Base-by-base conservation (phyloP, 805 yeast genomes). In the Wickerhamomyces queroliae region DNA sequence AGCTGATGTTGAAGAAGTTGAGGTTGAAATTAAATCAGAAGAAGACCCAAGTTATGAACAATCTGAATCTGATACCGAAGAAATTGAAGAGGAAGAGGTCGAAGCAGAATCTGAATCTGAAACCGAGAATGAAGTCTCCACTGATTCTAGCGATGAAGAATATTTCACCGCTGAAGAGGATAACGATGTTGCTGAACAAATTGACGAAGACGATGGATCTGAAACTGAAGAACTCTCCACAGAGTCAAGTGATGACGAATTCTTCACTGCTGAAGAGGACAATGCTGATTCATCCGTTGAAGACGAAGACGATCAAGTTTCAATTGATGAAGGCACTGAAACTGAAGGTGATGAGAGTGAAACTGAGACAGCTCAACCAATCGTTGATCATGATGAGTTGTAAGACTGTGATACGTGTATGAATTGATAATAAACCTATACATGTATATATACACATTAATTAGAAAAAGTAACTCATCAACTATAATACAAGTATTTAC, bases 21-120 rank as follows among this genome's bases (percentile, higher is more conserved):
- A 30, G 4, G n/a, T 18, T 18, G 21, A 30, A 17, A 30, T 13
- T 30, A 21, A 30, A 17, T 10, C 5, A 18, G 38, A 26, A 12
- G 42, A 30, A 23, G 35, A 25, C n/a, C 18, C 36, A 11, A 35
- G n/a, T n/a, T n/a, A n/a, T n/a, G n/a, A n/a, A n/a, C n/a, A 25
- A 7, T 27, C 18, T 11, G 25, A 32, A 32, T 18, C 17, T 21
- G 16, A 4, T 16, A 16, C 16, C n/a, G n/a, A 18, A 9, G 18
- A 13, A 9, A 18, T 4, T 12, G 25, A 20, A 19, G 32, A 26
- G 15, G 16, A 11, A 5, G 36, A 33, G 10, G 13, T 23, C 11
- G 30, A 16, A 21, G 3, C 13, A 18, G 13, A 27, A 6, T 21
- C 11, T 4, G 32, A 25, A 25, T 8, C 13, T 25, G 27, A 25